Conservation (phyloP, 1,284 basidiomycete genomes). For the Leccinum brunneo-olivaceum region DNA sequence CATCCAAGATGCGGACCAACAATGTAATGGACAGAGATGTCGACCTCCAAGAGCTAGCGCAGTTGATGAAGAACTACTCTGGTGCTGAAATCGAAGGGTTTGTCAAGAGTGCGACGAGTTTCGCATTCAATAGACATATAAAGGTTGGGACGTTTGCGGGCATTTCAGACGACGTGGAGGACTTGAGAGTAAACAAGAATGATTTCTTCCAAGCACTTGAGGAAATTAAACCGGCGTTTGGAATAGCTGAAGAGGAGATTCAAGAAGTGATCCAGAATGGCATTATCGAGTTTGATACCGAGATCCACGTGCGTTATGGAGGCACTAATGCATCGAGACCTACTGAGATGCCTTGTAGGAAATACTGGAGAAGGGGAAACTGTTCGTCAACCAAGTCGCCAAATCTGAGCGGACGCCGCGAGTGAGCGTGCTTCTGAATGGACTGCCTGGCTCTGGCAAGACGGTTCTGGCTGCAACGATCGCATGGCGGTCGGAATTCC, state of each 20-base stretch:
- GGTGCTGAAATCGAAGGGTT: conserved; percentile 96
- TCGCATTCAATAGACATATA: conserved; percentile 96
- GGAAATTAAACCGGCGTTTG: conserved; percentile 95
- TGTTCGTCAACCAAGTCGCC: conserved; percentile 94
- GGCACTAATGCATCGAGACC: not conserved
- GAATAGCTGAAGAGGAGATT: conserved; percentile 96
- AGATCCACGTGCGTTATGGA: conserved; percentile 59
- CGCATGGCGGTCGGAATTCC: conserved; percentile 87
- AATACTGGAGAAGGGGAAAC: conserved; percentile 82
- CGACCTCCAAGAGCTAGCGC: conserved; percentile 78
- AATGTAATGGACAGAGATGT: conserved; percentile 89
- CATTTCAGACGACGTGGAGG: conserved; percentile 91
- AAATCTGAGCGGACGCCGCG: conserved; percentile 87
- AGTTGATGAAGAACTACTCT: conserved; percentile 92
- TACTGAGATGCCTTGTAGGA: conserved; percentile 45
- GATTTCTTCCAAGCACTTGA: conserved; percentile 93
- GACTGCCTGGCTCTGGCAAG: conserved; percentile 89
- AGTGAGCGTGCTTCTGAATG: conserved; percentile 87
- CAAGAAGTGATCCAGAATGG: conserved; percentile 94
- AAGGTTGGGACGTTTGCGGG: conserved; percentile 97
- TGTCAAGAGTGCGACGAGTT: conserved; percentile 97
- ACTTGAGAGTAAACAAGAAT: conserved; percentile 79
- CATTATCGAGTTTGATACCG: conserved; percentile 83
- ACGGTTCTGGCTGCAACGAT: conserved; percentile 94
- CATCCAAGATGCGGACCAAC: conserved; percentile 88